Evolutionary conservation across 1,284 basidiomycete species (phyloP).

Genomic region (Nidula niveotomentosa): DNA sequence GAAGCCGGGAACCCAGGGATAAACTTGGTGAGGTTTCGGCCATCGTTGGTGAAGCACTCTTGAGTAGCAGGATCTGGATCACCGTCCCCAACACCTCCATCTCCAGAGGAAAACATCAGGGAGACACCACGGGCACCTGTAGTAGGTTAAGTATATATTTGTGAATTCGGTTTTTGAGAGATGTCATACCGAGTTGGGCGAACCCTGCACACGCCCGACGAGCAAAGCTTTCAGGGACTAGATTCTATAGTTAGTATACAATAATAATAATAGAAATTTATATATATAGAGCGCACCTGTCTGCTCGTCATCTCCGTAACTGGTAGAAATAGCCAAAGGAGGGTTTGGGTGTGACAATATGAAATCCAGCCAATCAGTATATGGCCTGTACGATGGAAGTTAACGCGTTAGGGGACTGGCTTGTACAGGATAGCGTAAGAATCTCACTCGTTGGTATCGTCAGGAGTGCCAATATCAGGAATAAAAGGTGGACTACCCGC

Average conservation of each 20-base stretch:
- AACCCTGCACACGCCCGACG: constrained; percentile 61
- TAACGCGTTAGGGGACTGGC: not conserved
- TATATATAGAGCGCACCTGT: constrained; percentile 39
- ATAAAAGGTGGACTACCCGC: constrained; percentile 56
- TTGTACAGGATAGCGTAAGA: not conserved
- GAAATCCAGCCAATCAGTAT: constrained; percentile 55
- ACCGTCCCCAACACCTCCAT: constrained; percentile 69
- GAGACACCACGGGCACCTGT: constrained; percentile 62
- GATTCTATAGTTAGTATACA: constrained; percentile 1
- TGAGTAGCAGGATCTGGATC: constrained; percentile 45
- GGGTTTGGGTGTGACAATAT: constrained; percentile 36
- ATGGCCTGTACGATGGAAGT: constrained; percentile 15
- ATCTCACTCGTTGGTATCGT: constrained; percentile 46
- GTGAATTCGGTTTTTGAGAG: not conserved
- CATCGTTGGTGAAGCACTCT: constrained; percentile 61
- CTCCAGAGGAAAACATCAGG: constrained; percentile 69
- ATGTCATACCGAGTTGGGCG: constrained; percentile 54
- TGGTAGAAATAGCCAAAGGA: constrained; percentile 63
- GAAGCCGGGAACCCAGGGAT: constrained; percentile 60
- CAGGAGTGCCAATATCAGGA: constrained; percentile 38
- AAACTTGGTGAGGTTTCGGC: constrained; percentile 52
- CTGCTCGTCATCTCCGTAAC: constrained; percentile 73
- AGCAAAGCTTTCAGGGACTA: constrained; percentile 66
- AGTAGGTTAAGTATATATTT: not conserved
- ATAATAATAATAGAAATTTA: not conserved